Evolutionary conservation across 2,329 filamentous ascomycete species (phyloP).

Genomic region (Ascochyta clinopodiicola): DNA sequence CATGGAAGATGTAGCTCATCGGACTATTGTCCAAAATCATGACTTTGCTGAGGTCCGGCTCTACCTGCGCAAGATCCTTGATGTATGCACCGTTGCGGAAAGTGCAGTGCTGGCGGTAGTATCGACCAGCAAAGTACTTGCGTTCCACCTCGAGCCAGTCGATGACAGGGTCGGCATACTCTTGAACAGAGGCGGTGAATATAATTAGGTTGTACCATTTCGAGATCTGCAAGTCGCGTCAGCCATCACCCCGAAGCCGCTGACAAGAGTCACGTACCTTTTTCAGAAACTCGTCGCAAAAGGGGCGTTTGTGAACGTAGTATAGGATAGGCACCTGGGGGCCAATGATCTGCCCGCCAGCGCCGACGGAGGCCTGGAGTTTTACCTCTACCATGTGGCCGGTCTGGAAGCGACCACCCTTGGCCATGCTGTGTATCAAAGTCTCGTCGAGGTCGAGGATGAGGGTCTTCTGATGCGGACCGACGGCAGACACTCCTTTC

Average conservation of each 20-base stretch:
- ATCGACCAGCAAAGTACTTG: slow-evolving; percentile 92
- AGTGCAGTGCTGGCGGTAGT: slow-evolving; percentile 97
- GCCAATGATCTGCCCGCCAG: slow-evolving; percentile 71
- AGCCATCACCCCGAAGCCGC: slow-evolving; percentile 14
- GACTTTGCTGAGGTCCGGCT: slow-evolving; percentile 95
- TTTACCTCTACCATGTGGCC: slow-evolving; percentile 99
- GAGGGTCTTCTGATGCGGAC: slow-evolving; percentile 78
- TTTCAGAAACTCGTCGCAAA: slow-evolving; percentile 95
- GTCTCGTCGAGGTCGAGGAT: slow-evolving; percentile 97
- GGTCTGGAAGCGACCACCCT: slow-evolving; percentile 92
- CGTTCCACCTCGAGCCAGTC: slow-evolving; percentile 97
- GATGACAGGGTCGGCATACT: slow-evolving; percentile 98
- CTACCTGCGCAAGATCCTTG: slow-evolving; percentile 94
- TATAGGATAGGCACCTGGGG: slow-evolving; percentile 97
- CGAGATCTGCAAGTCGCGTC: slow-evolving; percentile 66
- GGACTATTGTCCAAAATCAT: slow-evolving; percentile 99
- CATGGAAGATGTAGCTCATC: slow-evolving; percentile 97
- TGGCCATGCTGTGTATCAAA: slow-evolving; percentile 96
- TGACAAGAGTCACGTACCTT: slow-evolving; percentile 61
- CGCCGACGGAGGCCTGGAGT: slow-evolving; percentile 74
- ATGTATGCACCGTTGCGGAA: slow-evolving; percentile 96
- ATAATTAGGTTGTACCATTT: slow-evolving; percentile 99
- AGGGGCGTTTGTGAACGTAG: slow-evolving; percentile 96
- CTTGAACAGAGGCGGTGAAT: slow-evolving; percentile 96
- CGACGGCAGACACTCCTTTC: slow-evolving; percentile 42